Base-by-base conservation (phyloP, 495 filamentous ascomycete genomes). In the Annulohypoxylon nitens region DNA sequence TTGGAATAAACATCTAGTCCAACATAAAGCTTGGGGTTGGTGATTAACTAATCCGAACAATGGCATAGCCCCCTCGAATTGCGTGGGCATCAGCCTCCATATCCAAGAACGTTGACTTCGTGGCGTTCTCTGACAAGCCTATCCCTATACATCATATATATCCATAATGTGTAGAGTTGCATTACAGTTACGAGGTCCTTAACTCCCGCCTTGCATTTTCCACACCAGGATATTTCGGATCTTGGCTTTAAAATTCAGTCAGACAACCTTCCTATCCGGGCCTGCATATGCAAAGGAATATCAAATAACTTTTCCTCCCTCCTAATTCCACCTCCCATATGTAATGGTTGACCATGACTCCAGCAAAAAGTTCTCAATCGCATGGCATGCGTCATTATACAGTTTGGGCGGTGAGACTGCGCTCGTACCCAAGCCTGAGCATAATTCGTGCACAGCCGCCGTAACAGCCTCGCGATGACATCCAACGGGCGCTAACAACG, bases 181-280 rank as follows among this genome's bases (percentile, higher is more conserved):
- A 61, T 71, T 47, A 71, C 41, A 45, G 55, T 34, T 55, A 61
- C 55, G 25, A 65, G 26, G 41, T n/a, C 54, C 45, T 71, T 14
- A 43, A 39, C 41, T 25, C 10, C 30, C 23, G 43, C 16, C 20
- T 34, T 48, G 45, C 47, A 25, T 47, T 20, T 48, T 11, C 39
- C 10, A 11, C 7, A 25, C 20, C 36, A 4, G 18, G 68, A 64
- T 51, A 30, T 11, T 57, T 37, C 53, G 0, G 1, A 55, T 55
- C 51, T 55, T 55, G 51, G 51, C 51, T 36, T 55, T 55, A 7
- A 30, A 55, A 55, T 70, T 64, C 16, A 34, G 61, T 20, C 7
- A 60, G 61, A 64, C 45, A 70, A 70, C 61, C 61, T 70, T 70
- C 61, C 68, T 70, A 70, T 70, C 61, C 68, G 12, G 45, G 61